These are phyloP conservation scores for Boletus fagicola DNA, from an alignment of 768 basidiomycete genomes.

Conservation along the genomic window DNA sequence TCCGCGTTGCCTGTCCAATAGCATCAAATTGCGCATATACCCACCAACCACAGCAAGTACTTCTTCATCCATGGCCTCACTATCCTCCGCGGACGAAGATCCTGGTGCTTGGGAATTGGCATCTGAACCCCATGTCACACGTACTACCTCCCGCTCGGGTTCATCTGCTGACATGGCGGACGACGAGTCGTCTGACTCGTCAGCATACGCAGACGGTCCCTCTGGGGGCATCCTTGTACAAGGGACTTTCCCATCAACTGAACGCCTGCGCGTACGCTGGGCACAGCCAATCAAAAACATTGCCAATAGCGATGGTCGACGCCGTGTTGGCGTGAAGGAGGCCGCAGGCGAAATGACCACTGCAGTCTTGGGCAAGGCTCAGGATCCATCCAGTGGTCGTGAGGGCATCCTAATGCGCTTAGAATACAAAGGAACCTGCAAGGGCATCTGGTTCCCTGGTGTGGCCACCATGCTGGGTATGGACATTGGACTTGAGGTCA, in stretches of 20 bases:
- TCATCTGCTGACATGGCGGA: conserved; percentile 75
- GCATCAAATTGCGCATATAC: conserved; percentile 71
- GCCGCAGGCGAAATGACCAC: conserved; percentile 68
- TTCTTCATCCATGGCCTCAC: conserved; percentile 63
- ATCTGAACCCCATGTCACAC: conserved; percentile 73
- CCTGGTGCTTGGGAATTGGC: conserved; percentile 69
- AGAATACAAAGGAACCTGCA: conserved; percentile 71
- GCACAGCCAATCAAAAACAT: conserved; percentile 58
- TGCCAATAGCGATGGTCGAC: conserved; percentile 50
- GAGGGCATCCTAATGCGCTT: conserved; percentile 64
- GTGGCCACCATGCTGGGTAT: conserved; percentile 79
- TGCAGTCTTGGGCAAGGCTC: conserved; percentile 50
- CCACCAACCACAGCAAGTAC: conserved; percentile 52
- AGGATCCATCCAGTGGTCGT: conserved; percentile 35
- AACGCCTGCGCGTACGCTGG: conserved; percentile 76
- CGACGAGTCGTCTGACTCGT: conserved; percentile 79
- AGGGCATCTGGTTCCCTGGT: conserved; percentile 78
- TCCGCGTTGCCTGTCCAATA: conserved; percentile 76
- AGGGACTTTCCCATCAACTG: conserved; percentile 76
- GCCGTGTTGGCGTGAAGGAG: conserved; percentile 67
- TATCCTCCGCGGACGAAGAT: conserved; percentile 76
- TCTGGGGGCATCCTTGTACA: conserved; percentile 66
- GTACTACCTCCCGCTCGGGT: conserved; percentile 49
- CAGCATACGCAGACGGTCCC: conserved; percentile 44
- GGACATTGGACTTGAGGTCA: conserved; percentile 68